Base-by-base conservation (phyloP, 2,329 filamentous ascomycete genomes). In the Mycosphaerelloides madeirae region DNA sequence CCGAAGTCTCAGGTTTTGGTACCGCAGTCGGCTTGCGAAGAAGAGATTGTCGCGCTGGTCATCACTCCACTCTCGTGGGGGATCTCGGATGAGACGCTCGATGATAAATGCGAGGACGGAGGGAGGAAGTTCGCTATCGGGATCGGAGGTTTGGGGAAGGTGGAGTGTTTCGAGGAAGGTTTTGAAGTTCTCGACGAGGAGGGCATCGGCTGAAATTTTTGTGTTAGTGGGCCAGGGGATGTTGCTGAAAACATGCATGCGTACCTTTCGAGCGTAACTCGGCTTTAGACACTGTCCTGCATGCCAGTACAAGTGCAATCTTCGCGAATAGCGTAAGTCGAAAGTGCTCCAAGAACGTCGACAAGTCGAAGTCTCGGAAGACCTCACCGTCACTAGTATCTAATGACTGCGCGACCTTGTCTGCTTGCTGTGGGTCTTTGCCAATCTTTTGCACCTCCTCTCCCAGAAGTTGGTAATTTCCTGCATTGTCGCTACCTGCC, bases 361-460 rank as follows among this genome's bases (percentile, higher is more conserved):
- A 85, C n/a, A 98, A 78, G 64, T 98, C 91, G 60, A 98, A 96
- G 64, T 97, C 91, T 46, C 89, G 85, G 66, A 95, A 96, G 49
- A 95, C 80, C 58, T 98, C 91, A 58, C 93, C 89, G 56, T 93
- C 91, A 15, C 83, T 87, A 1, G 83, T 84, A 67, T 96, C 90
- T 63, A 98, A 85, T 15, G 90, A 86, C 65, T 97, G 90, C 49
- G 91, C 90, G 62, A 98, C 95, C 69, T 88, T 94, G 58, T 81
- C 79, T 39, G 90, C 86, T 71, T 96, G 88, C 45, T 89, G 81
- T 41, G 81, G 76, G 65, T 95, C 86, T 50, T 82, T 80, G 38
- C 83, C 78, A 54, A 96, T 81, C 72, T 95, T 95, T 60, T 84
- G 79, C 77, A 97, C 83, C 72, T 97, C 91, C 52, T 79, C 77